Evolutionary conservation across 768 basidiomycete species (phyloP).

Genomic region (Hygrophorus pudorinus): DNA sequence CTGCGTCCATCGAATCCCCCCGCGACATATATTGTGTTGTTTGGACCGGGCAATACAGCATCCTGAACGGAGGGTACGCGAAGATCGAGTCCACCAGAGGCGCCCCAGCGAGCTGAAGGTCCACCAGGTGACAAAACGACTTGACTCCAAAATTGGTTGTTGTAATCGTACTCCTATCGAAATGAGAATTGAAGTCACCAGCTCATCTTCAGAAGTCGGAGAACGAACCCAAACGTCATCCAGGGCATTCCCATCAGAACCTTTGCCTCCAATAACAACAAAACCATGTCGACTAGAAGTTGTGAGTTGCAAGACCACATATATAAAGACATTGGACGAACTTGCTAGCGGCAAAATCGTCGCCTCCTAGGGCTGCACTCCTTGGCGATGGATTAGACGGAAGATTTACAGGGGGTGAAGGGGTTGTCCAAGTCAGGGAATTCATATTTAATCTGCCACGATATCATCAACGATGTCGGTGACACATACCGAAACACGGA

Average conservation of each 20-base stretch:
- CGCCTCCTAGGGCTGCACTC: constrained; percentile 53
- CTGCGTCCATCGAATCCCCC: constrained; percentile 53
- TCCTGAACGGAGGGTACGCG: constrained; percentile 34
- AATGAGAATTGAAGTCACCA: constrained; percentile 5
- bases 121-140: constrained; percentile 40
- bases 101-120: constrained; percentile 60
- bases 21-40: constrained; percentile 64
- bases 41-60: constrained; percentile 39
- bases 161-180: constrained; percentile 67
- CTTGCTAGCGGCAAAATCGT: constrained; percentile 79
- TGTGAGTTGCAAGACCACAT: constrained; percentile 9
- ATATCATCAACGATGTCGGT: constrained; percentile 7
- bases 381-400: constrained; percentile 44
- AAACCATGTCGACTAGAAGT: constrained; percentile 57
- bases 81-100: constrained; percentile 65
- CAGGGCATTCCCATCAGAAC: constrained; percentile 38
- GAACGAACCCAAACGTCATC: constrained; percentile 65
- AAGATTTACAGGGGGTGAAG: constrained; percentile 41
- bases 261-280: constrained; percentile 65
- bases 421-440: constrained; percentile 49
- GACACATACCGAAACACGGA: neutral
- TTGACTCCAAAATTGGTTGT: constrained; percentile 65
- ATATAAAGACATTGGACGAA: constrained; percentile 26
- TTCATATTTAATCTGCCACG: constrained; percentile 51
- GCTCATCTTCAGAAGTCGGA: neutral